A percentile compares a stretch with the other conserved stretches of the same genome.
These are phyloP conservation scores for Ananas comosus DNA, from an alignment of 176 grass and related monocot species.

Conservation along the genomic window DNA sequence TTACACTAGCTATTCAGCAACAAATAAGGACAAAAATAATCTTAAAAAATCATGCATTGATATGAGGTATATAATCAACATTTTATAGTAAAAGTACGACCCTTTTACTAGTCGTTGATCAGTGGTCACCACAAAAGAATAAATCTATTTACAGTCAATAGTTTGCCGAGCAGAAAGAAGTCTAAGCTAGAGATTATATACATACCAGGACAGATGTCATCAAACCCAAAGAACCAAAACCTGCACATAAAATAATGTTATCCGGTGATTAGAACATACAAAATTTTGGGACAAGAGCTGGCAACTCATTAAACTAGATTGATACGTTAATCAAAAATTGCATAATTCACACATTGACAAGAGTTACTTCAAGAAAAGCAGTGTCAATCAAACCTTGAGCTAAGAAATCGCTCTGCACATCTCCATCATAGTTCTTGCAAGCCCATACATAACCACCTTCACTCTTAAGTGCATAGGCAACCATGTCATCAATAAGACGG, in stretches of 20 bases:
- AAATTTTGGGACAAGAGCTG: neutral
- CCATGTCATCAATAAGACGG: conserved; percentile 98
- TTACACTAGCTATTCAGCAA: no score
- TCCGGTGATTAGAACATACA: conserved; percentile 1
- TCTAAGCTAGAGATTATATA: neutral
- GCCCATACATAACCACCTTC: conserved; percentile 94
- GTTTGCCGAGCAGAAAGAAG: conserved; percentile 1
- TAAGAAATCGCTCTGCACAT: conserved; percentile 97
- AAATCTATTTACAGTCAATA: neutral
- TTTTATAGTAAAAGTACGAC: no score
- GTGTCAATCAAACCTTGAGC: conserved; percentile 62
- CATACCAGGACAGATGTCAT: conserved; percentile 98
- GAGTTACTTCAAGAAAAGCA: neutral
- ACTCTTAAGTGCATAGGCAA: conserved; percentile 94
- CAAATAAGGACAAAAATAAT: no score
- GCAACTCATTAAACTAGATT: neutral
- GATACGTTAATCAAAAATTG: neutral
- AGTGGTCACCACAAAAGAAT: no score
- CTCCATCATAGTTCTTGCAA: conserved; percentile 96
- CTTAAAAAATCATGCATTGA: no score
- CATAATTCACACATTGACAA: neutral
- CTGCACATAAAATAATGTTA: conserved; percentile 26
- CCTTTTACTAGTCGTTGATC: no score
- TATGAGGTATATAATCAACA: no score
- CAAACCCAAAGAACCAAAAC: conserved; percentile 92